These are phyloP conservation scores for Rhynchospora breviuscula DNA, from an alignment of 176 grass and related monocot species.

Conservation along the genomic window DNA sequence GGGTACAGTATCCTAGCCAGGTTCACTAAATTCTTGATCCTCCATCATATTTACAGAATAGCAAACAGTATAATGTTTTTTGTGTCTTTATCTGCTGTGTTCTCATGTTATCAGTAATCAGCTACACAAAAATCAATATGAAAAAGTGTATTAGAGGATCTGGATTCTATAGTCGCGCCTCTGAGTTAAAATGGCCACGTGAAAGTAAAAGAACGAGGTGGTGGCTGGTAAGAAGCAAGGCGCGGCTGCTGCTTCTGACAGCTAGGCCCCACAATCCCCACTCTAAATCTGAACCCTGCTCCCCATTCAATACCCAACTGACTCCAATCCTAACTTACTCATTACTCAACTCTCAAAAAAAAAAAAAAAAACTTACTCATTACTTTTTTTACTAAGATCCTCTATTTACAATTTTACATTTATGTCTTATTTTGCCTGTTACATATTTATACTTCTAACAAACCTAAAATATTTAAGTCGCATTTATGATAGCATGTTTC, in stretches of 20 bases:
- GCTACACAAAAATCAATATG: not conserved
- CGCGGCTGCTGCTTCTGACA: not conserved
- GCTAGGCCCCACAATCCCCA: not conserved
- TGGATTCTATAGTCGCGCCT: not conserved
- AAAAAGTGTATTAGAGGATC: too few relatives aligned
- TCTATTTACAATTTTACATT: not conserved
- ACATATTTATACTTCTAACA: conserved; percentile 11
- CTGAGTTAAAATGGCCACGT: not conserved
- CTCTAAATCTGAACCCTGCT: not conserved
- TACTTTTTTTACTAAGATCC: not conserved
- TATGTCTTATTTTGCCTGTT: not conserved
- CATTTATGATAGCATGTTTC: conserved; percentile 11
- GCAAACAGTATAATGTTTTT: not conserved
- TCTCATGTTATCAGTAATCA: not conserved
- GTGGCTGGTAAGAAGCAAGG: not conserved
- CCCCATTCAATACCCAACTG: not conserved
- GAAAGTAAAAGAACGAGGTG: not conserved
- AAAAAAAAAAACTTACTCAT: not conserved
- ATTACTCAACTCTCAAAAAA: too few relatives aligned
- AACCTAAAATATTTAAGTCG: conserved; percentile 7
- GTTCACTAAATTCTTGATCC: not conserved
- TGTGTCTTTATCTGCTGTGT: too few relatives aligned
- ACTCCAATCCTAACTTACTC: not conserved
- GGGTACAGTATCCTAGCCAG: not conserved
- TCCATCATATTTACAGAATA: not conserved